phyloP scores from a whole-genome alignment of 768 basidiomycete genomes.

The Termitomyces sp. region DNA sequence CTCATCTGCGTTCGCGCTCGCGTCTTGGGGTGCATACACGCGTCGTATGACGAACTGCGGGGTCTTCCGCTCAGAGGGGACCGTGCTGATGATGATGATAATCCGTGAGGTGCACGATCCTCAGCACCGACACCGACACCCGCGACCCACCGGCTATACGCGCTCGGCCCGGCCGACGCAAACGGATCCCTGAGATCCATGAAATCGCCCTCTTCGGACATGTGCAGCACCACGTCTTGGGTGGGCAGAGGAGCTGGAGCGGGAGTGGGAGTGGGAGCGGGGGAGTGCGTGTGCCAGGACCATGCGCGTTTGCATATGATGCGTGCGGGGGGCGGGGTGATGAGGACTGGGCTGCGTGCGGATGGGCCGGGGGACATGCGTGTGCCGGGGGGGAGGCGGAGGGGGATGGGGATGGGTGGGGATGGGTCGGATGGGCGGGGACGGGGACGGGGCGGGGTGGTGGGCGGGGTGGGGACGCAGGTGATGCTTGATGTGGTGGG shows the following conservation, averaged over 20 bases:
- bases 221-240: too few relatives aligned
- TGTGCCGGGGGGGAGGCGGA: neutral
- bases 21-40: neutral
- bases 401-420: neutral
- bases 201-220: neutral
- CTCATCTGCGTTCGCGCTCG: neutral
- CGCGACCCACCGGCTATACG: neutral
- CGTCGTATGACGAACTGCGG: neutral
- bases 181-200: constrained; percentile 11
- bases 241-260: too few relatives aligned
- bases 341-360: neutral
- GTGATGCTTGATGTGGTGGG: neutral
- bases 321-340: neutral
- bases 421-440: neutral
- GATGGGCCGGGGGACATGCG: neutral
- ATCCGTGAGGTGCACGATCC: too few relatives aligned
- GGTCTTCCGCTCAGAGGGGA: neutral
- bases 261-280: too few relatives aligned
- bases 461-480: neutral
- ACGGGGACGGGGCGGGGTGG: neutral
- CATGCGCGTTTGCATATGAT: neutral
- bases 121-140: too few relatives aligned
- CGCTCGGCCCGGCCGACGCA: neutral
- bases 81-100: too few relatives aligned
- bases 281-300: neutral